Base-by-base conservation (phyloP, 2,329 filamentous ascomycete species). In the Calonectria pteridis region DNA sequence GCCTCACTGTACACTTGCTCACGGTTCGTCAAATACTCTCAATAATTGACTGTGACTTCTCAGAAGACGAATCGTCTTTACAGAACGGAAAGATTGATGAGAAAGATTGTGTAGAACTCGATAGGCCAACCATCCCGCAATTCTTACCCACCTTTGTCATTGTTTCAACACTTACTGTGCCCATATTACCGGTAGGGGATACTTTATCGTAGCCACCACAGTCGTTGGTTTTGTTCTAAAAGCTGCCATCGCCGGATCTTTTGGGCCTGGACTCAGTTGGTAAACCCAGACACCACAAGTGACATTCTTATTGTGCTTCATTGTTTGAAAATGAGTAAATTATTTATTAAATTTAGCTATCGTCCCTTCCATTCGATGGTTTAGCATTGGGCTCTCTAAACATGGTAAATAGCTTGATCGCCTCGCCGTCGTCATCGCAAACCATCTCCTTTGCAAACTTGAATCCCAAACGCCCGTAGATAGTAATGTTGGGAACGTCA, bases 391-490 rank as follows among this genome's bases (percentile, higher is more conserved):
- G 84, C 29, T 88, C 86, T 65, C 88, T 83, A 10, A 87, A 81
- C 87, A 88, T 88, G 16, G 86, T 84, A 73, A 85, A 88, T 58
- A 92, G 82, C 79, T 87, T 88, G 74, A 90, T 91, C 1, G 84
- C 82, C 33, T 89, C 89, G 4, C 90, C 90, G 3, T 89, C 87
- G 79, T 94, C 93, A 72, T 91, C 89, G 81, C 93, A 94, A 69
- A 90, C 86, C 87, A 95, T 92, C 80, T 93, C 90, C 80, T 89
- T 91, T 10, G 88, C 89, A 69, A 93, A 85, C 79, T 87, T 85
- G 82, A 95, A 95, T 6, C 93, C 93, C 87, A 94, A 89, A 72
- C 88, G 89, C 77, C 92, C 89, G 81, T 95, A 95, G 28, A 95
- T 94, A 37, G 88, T 86, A 81, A 93, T 89, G 78, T 95, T 95